Evolutionary conservation across 2,329 filamentous ascomycete species (phyloP).

Genomic region (Apiospora hydei): DNA sequence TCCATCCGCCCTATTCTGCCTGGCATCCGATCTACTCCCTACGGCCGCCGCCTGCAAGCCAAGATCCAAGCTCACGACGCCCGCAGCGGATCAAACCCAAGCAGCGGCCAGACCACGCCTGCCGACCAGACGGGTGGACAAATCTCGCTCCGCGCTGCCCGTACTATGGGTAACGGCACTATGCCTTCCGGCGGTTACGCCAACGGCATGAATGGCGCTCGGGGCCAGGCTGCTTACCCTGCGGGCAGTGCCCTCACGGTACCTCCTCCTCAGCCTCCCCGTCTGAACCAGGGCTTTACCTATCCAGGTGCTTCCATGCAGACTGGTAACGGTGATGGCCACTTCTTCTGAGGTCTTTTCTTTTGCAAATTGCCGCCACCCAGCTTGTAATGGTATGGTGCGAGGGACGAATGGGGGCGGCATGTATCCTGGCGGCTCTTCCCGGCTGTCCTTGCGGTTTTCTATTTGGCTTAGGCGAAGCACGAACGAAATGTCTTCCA

Average conservation of each 20-base stretch:
- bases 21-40: conserved; percentile 86
- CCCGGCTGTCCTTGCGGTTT: conserved; percentile 29
- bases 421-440: conserved; percentile 28
- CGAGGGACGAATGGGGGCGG: conserved; percentile 37
- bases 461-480: conserved; percentile 36
- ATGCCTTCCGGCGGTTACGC: conserved; percentile 20
- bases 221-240: conserved; percentile 46
- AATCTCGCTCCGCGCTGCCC: conserved; percentile 53
- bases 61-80: conserved; percentile 75
- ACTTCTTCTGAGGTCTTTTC: conserved; percentile 40
- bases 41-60: conserved; percentile 90
- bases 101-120: conserved; percentile 59
- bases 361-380: conserved; percentile 29
- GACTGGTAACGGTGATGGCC: conserved; percentile 31
- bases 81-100: conserved; percentile 45
- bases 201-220: conserved; percentile 39
- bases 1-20: conserved; percentile 85
- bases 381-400: conserved; percentile 42
- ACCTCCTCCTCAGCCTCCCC: conserved; percentile 42
- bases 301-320: conserved; percentile 38
- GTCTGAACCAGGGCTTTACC: conserved; percentile 37
- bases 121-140: conserved; percentile 62
- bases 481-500: conserved; percentile 43
- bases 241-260: conserved; percentile 43
- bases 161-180: conserved; percentile 33